Evolutionary conservation across 306 rosid genomes (phyloP), one percentile per base, ranked within the genome.

Genomic region (Begonia peltatifolia): DNA sequence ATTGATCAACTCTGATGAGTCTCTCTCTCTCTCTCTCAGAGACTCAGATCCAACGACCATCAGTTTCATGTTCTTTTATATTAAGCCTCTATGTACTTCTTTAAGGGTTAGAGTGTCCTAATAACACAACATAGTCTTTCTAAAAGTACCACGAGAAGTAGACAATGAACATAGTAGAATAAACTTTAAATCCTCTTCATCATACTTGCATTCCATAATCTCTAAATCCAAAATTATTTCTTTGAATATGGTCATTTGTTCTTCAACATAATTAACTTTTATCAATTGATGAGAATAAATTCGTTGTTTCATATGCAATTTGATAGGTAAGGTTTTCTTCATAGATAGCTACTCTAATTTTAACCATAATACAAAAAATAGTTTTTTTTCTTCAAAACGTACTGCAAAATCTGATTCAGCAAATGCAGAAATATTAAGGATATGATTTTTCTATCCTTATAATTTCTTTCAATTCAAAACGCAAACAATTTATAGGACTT

Each of bases 41-140:
- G 48, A 10, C 14, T 56, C 9, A 10, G 16, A 10, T 56, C 35
- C 38, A 2, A 3, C 12, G 5, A 43, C 25, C 42, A 56, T 43
- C 6, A 41, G 49, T 9, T 42, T 56, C n/a, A 56, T 56, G 3
- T 56, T 56, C 35, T 56, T 56, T 8, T 30, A 56, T n/a, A 42
- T 11, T 10, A 56, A 12, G 11, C 11, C n/a, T 10, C 12, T 38
- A 56, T 41, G 41, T 1, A 42, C n/a, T 42, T 42, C 35, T 3
- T 56, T 5, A 3, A 56, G 11, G 6, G 50, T 56, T 25, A 42
- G 60, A 36, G 18, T 42, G 17, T 13, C 50, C 59, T 8, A 6
- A 30, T 12, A 36, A 25, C 49, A 15, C 12, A 62, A 52, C 13
- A 44, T 57, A 3, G 42, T 15, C 54, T 49, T 22, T 54, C 41